Base-by-base conservation (phyloP, 176 grass and related monocot species). In the Avena sativa region DNA sequence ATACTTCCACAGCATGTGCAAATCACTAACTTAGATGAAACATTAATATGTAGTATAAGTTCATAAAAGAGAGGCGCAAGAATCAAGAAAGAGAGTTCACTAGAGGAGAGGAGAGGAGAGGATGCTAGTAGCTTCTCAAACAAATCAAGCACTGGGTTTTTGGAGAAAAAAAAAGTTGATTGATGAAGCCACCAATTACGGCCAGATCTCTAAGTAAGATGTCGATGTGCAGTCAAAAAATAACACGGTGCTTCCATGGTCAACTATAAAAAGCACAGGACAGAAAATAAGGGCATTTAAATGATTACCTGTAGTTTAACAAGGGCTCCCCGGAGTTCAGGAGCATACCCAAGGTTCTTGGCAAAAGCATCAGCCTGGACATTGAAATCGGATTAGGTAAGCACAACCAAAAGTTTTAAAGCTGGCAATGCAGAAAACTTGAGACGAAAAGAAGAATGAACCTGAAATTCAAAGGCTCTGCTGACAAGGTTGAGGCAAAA, bases 401-500 rank as follows among this genome's bases (percentile, higher is more conserved):
- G 79, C 52, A 46, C 57, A 50, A 81, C 62, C 17, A 71, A 86
- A 78, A 78, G 17, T 9, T 64, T 61, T 77, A 71, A 70, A 92
- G 28, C 64, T 80, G 49, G 2, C 51, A 90, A 50, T 61, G 51
- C 28, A 47, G 67, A 49, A 83, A 62, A 62, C 57, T 87, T 79
- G 52, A 81, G 85, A 78, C 0, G 77, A 72, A 85, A 40, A 85
- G 26, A 77, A 71, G 13, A 89, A 88, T 80, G 38, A 92, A 99
- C 97, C 94, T 99, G 97, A 81, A 99, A 99, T 86, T 99, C 97
- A 86, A 99, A 99, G 61, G 94, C 92, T 78, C 97, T 91, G 80
- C 94, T 99, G 78, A 97, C 92, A 90, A 99, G 97, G 81, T 99
- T 97, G 59, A 99, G 86, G 83, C 92, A 90, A 74, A 99, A 97